A percentile compares a stretch with the other conserved stretches of the same genome.
phyloP scores from a whole-genome alignment of 176 grass and related monocot genomes.

The Miscanthus lutarioriparius region DNA sequence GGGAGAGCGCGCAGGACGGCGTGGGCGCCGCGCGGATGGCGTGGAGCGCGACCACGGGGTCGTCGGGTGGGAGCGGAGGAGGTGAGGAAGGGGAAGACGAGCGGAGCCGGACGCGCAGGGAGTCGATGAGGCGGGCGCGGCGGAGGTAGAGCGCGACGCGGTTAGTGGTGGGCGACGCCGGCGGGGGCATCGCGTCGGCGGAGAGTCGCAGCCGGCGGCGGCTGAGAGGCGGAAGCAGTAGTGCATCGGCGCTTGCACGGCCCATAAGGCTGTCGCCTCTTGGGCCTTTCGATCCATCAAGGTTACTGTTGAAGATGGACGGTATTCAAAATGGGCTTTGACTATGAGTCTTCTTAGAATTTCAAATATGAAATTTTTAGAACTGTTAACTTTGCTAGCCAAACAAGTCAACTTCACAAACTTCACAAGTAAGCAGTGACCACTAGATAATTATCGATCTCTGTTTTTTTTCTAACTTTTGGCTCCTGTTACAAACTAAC shows the following conservation, averaged over 20 bases:
- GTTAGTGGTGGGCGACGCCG: background rate
- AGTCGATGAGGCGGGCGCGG: constrained; percentile 63
- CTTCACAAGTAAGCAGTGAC: no score
- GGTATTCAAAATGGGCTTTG: no score
- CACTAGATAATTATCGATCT: no score
- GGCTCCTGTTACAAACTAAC: no score
- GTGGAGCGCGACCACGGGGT: constrained; percentile 49
- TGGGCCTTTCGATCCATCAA: background rate
- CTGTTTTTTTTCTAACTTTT: no score
- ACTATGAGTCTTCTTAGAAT: no score
- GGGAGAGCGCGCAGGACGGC: constrained; percentile 30
- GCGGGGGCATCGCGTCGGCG: constrained; percentile 30
- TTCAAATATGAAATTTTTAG: no score
- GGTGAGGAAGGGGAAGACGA: background rate
- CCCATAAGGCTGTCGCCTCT: background rate
- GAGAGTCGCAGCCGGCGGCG: background rate
- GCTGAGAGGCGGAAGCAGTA: background rate
- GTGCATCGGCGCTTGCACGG: background rate
- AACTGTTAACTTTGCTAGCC: no score
- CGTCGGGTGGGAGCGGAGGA: constrained; percentile 10
- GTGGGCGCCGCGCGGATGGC: constrained; percentile 45
- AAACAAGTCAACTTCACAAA: no score
- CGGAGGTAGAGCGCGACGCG: constrained; percentile 61
- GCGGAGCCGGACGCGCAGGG: constrained; percentile 44
- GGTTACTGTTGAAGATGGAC: background rate